Conservation (phyloP, 139 green algal genomes). For the Closterium sp. region DNA sequence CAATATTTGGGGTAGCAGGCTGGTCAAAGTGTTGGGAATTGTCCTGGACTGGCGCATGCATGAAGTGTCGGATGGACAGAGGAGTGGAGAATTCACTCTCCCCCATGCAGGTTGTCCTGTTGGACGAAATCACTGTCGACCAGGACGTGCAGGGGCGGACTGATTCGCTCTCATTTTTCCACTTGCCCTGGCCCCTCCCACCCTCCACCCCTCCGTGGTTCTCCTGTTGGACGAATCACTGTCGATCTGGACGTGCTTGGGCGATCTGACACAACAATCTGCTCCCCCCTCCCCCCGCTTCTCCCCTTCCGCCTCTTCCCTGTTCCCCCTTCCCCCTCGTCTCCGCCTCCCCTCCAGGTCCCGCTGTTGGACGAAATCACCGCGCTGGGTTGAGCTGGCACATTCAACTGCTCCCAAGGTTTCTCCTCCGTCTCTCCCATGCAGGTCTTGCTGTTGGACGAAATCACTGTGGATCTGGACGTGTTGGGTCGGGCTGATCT, state of each 20-base stretch:
- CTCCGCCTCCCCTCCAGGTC: constrained; percentile 59
- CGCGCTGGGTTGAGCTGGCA: too few species aligned
- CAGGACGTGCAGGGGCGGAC: constrained; percentile 49
- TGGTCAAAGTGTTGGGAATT: neutral
- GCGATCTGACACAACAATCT: constrained; percentile 84
- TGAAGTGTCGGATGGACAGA: constrained; percentile 93
- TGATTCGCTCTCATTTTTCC: too few species aligned
- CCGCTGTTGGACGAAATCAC: constrained; percentile 98
- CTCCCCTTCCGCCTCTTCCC: neutral
- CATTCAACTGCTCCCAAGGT: too few species aligned
- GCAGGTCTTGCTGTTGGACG: constrained; percentile 90
- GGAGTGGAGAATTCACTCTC: constrained; percentile 62
- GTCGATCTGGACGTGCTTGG: constrained; percentile 97
- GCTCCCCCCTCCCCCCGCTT: too few species aligned
- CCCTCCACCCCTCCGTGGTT: constrained; percentile 69
- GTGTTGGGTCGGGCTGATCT: constrained; percentile 90
- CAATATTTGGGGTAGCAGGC: too few species aligned
- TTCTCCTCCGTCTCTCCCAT: constrained; percentile 48
- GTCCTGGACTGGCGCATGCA: constrained; percentile 73
- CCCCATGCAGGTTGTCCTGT: constrained; percentile 76
- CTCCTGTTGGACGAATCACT: constrained; percentile 98
- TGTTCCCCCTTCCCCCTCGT: constrained; percentile 53
- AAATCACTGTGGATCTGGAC: constrained; percentile 98
- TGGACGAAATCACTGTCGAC: constrained; percentile 99
- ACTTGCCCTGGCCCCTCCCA: neutral